Evolutionary conservation across 148 eudicot species (phyloP).

Genomic region (Persicaria maculosa): DNA sequence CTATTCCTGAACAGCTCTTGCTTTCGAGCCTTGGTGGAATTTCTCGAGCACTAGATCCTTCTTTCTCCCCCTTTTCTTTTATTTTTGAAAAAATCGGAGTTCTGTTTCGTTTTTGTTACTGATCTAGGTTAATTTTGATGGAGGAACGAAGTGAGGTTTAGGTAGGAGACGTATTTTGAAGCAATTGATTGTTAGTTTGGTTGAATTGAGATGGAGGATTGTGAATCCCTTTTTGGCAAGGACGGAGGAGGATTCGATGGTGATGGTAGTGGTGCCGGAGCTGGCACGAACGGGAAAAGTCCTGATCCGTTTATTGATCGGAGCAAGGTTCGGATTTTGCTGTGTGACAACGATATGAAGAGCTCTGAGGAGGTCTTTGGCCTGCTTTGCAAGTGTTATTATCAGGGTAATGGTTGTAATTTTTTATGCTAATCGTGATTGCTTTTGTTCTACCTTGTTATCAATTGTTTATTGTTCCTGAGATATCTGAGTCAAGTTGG

Average conservation of each 20-base stretch:
- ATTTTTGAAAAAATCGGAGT: conserved; percentile 7
- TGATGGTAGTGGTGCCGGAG: conserved; percentile 18
- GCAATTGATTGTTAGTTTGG: conserved; percentile 14
- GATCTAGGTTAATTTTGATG: background rate
- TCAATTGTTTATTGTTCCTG: background rate
- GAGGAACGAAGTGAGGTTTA: background rate
- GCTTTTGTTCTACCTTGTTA: background rate
- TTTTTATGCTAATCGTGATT: background rate
- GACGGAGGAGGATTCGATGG: conserved; percentile 30
- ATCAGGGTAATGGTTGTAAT: conserved; percentile 51
- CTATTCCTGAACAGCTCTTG: conserved; percentile 6
- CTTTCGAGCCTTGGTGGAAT: conserved; percentile 25
- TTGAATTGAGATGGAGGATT: conserved; percentile 22
- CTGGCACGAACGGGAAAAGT: conserved; percentile 28
- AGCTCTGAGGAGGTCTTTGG: conserved; percentile 53
- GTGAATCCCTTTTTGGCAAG: conserved; percentile 16
- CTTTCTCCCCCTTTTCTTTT: background rate
- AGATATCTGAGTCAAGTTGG: background rate
- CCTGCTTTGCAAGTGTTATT: conserved; percentile 73
- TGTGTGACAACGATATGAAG: conserved; percentile 65
- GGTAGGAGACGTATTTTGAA: background rate
- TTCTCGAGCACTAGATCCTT: conserved; percentile 20
- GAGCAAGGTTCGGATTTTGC: conserved; percentile 79
- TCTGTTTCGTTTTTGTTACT: background rate
- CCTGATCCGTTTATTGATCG: conserved; percentile 70